A percentile compares a stretch with the other conserved stretches of the same genome.
Evolutionary conservation across 176 grass and related monocot species (phyloP).

Genomic region (Cenchrus americanus): DNA sequence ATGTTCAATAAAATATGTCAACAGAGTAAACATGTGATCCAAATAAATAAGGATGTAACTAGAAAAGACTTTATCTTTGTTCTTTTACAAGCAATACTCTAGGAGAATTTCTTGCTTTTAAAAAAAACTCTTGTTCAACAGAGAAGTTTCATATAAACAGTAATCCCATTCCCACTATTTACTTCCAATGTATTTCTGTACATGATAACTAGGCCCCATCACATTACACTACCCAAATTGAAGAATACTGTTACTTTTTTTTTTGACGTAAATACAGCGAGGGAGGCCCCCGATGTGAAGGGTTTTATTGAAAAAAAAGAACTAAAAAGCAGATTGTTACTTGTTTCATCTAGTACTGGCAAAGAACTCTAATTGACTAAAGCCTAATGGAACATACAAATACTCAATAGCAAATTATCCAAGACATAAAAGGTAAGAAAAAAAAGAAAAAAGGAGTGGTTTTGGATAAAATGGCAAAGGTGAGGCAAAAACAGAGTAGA

Average conservation of each 20-base stretch:
- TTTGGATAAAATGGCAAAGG: background rate
- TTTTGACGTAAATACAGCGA: background rate
- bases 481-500: background rate
- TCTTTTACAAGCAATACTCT: background rate
- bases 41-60: constrained; percentile 19
- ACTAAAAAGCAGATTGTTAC: too few relatives aligned
- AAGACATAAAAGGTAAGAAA: background rate
- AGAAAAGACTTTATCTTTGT: background rate
- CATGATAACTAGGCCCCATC: background rate
- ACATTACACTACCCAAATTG: constrained; percentile 6
- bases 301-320: background rate
- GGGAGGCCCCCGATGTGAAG: background rate
- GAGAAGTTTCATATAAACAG: background rate
- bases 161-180: background rate
- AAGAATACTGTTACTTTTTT: constrained; percentile 6
- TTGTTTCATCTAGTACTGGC: constrained; percentile 7
- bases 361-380: background rate
- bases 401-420: background rate
- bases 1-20: constrained; percentile 43
- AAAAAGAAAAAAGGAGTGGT: background rate
- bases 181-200: background rate
- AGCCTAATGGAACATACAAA: constrained; percentile 8
- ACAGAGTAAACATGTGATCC: background rate
- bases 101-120: constrained; percentile 2
- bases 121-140: background rate